Evolutionary conservation across 2,329 filamentous ascomycete genomes (phyloP), one percentile per base, ranked within the genome.

Genomic region (Blastomyces parvus): DNA sequence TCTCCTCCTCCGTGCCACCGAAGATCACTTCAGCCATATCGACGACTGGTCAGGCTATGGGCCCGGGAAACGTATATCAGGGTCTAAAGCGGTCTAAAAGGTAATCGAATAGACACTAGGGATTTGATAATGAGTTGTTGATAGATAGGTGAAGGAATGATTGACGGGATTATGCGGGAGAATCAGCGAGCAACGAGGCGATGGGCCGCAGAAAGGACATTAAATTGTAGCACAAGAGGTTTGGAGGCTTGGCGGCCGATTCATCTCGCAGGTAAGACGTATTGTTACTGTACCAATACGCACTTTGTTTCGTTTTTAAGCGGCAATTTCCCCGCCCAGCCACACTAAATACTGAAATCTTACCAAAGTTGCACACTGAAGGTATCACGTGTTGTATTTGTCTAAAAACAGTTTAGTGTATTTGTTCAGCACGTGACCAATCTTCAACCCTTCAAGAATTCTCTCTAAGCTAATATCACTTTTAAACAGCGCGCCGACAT

Each of bases 1-100:
- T 90, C 79, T 94, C 90, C 77, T 93, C 90, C 48, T 93, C 89
- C 30, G 85, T 84, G 71, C 86, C 85, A 70, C 87, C 87, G 74
- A 84, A 91, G 71, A 85, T 83, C 76, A 88, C 88, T 76, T 91
- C 88, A 70, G 84, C 84, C 88, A 91, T 91, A 67, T 63, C 70
- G 64, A 66, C 64, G 55, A 55, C 19, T 46, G 6, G 8, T 59
- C 40, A 46, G 57, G 38, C 25, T 59, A 27, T 3, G 30, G 42
- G 14, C 27, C 57, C 1, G 25, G n/a, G 19, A 17, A 30, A 25
- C 14, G 40, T 48, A 48, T 59, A 40, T 36, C 3, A 1, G 48
- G 17, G 42, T 11, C 27, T 17, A 33, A 48, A 59, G 25, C 17
- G 38, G n/a, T 59, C 17, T 13, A 59, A 33, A n/a, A 8, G 13